phyloP scores from a whole-genome alignment of 192 early-diverging fungal species.

The Umbelopsis ramanniana region DNA sequence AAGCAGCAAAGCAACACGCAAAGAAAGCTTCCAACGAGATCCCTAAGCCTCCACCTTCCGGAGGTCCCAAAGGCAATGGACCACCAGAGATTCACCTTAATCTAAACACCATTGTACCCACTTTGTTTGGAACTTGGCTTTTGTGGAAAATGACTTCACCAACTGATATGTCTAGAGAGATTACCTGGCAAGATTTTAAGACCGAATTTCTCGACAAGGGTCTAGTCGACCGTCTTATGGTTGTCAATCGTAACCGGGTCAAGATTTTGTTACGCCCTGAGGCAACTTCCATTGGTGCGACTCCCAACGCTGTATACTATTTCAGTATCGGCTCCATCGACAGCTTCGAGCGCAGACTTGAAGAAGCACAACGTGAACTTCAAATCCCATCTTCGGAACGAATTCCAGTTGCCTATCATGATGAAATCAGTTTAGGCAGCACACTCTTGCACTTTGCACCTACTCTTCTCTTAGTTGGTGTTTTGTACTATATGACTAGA shows the following conservation, averaged over 20 bases:
- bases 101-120: conserved; percentile 44
- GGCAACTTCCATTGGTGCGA: conserved; percentile 36
- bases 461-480: conserved; percentile 87
- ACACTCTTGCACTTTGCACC: conserved; percentile 91
- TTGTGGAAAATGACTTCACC: conserved; percentile 48
- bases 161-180: conserved; percentile 57
- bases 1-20: conserved; percentile 30
- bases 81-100: conserved; percentile 46
- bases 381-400: conserved; percentile 85
- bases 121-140: conserved; percentile 51
- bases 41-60: conserved; percentile 24
- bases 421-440: conserved; percentile 72
- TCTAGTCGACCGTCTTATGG: conserved; percentile 86
- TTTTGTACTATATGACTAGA: conserved; percentile 84
- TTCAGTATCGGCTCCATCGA: conserved; percentile 97
- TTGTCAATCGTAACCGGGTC: conserved; percentile 85
- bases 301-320: conserved; percentile 46
- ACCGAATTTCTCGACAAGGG: conserved; percentile 86
- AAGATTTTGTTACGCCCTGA: conserved; percentile 77
- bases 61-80: conserved; percentile 23
- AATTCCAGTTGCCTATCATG: conserved; percentile 91
- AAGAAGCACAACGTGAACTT: conserved; percentile 89
- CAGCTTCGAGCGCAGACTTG: conserved; percentile 88
- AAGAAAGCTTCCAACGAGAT: conserved; percentile 28
- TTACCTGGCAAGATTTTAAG: conserved; percentile 93